Evolutionary conservation across 2,329 filamentous ascomycete genomes (phyloP).

Genomic region (Cordyceps tenuipes): DNA sequence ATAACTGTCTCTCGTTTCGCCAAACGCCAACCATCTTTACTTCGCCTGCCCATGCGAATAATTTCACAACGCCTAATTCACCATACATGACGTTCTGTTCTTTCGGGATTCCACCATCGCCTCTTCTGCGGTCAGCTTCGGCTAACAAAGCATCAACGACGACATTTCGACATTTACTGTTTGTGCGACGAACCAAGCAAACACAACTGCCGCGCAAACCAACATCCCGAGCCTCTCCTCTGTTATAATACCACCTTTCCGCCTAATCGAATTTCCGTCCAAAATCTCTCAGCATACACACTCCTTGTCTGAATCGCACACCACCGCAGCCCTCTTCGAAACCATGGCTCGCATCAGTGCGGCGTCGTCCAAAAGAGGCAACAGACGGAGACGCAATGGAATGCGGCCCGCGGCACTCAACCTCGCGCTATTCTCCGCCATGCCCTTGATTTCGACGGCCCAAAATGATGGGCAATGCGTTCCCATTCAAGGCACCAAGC

Average conservation of each 20-base stretch:
- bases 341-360: constrained; percentile 7
- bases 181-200: constrained; percentile 2
- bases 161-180: background rate
- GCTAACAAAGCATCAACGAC: background rate
- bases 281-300: background rate
- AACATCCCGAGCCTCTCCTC: background rate
- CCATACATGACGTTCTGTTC: background rate
- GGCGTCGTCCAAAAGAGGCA: constrained; percentile 4
- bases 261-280: background rate
- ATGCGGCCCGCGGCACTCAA: constrained; percentile 17
- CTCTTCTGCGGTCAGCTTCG: background rate
- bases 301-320: background rate
- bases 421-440: constrained; percentile 18
- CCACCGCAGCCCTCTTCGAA: background rate
- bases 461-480: constrained; percentile 41
- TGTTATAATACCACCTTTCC: background rate
- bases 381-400: constrained; percentile 13
- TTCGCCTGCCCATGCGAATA: background rate
- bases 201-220: background rate
- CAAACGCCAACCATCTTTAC: constrained; percentile 8
- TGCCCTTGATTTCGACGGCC: constrained; percentile 28
- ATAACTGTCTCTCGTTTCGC: background rate
- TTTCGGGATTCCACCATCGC: background rate
- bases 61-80: background rate
- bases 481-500: constrained; percentile 59